A percentile compares a stretch with the other conserved stretches of the same genome.
phyloP scores from a whole-genome alignment of 1,139 yeast genomes.

The Candida pseudocylindracea region DNA sequence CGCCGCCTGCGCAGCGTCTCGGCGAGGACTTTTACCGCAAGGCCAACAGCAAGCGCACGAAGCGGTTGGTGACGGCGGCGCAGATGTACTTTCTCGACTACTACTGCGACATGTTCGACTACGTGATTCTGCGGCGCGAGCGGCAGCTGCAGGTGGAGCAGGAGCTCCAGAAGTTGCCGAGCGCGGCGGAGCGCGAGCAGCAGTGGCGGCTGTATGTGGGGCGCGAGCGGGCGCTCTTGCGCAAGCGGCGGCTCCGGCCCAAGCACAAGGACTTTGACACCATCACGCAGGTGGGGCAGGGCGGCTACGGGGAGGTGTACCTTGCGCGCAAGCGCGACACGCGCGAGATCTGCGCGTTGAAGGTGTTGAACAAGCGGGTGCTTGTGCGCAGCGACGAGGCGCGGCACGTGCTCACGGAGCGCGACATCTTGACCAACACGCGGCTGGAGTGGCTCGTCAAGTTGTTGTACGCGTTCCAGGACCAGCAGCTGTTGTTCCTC shows the following conservation, averaged over 20 bases:
- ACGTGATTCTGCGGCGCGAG: constrained; percentile 70
- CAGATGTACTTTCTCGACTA: constrained; percentile 76
- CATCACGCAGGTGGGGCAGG: constrained; percentile 97
- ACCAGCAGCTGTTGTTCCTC: constrained; percentile 66
- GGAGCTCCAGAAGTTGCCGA: constrained; percentile 24
- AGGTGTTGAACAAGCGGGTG: constrained; percentile 72
- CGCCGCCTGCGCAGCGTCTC: constrained; percentile 9
- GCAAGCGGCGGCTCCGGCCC: constrained; percentile 81
- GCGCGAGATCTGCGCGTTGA: constrained; percentile 86
- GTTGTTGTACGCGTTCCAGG: constrained; percentile 87
- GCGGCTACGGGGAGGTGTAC: constrained; percentile 96
- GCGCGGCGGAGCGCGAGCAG: constrained; percentile 21
- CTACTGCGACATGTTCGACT: constrained; percentile 90
- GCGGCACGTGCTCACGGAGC: constrained; percentile 84
- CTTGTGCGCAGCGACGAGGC: constrained; percentile 85
- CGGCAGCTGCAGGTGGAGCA: constrained; percentile 46
- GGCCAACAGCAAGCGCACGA: constrained; percentile 56
- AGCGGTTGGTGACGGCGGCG: constrained; percentile 70
- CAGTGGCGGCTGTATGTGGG: constrained; percentile 74
- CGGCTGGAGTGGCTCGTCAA: constrained; percentile 94
- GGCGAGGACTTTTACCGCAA: constrained; percentile 27
- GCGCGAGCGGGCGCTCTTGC: constrained; percentile 62
- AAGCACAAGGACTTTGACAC: constrained; percentile 89
- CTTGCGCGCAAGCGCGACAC: constrained; percentile 89
- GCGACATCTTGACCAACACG: constrained; percentile 89